phyloP scores from a whole-genome alignment of 2,329 filamentous ascomycete species.

The Sarocladium brachiariae region DNA sequence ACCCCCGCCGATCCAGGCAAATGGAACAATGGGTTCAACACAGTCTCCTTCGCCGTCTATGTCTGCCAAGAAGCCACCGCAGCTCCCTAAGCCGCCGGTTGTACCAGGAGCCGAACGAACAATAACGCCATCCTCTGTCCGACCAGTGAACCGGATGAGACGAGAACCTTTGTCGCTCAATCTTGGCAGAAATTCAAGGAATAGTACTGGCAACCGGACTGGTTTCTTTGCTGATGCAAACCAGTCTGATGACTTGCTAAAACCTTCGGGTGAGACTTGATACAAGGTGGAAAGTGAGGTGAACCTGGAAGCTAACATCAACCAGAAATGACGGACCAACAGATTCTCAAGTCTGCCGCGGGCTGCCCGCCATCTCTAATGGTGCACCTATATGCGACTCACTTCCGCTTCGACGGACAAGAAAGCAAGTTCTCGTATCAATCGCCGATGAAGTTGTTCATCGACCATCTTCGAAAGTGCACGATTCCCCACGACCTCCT shows the following conservation, averaged over 20 bases:
- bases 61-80: slow-evolving; percentile 49
- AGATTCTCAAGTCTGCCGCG: slow-evolving; percentile 78
- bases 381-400: slow-evolving; percentile 74
- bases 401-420: slow-evolving; percentile 91
- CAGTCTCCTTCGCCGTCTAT: slow-evolving; percentile 54
- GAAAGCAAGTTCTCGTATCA: slow-evolving; percentile 89
- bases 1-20: slow-evolving; percentile 59
- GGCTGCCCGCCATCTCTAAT: slow-evolving; percentile 74
- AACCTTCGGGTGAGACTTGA: slow-evolving; percentile 41
- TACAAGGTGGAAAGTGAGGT: background rate
- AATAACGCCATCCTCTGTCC: slow-evolving; percentile 34
- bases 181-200: slow-evolving; percentile 42
- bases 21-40: slow-evolving; percentile 50
- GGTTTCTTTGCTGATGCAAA: slow-evolving; percentile 41
- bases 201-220: slow-evolving; percentile 43
- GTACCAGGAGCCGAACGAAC: slow-evolving; percentile 27
- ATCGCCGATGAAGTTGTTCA: slow-evolving; percentile 76
- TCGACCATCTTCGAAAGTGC: slow-evolving; percentile 68
- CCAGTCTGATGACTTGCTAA: slow-evolving; percentile 34
- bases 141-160: slow-evolving; percentile 50
- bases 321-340: slow-evolving; percentile 63
- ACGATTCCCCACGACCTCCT: slow-evolving; percentile 88
- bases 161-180: slow-evolving; percentile 35
- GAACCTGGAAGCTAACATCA: slow-evolving; percentile 16
- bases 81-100: slow-evolving; percentile 19